Conservation (phyloP, 371 early-diverging fungal species). For the Mucor piriformis region DNA sequence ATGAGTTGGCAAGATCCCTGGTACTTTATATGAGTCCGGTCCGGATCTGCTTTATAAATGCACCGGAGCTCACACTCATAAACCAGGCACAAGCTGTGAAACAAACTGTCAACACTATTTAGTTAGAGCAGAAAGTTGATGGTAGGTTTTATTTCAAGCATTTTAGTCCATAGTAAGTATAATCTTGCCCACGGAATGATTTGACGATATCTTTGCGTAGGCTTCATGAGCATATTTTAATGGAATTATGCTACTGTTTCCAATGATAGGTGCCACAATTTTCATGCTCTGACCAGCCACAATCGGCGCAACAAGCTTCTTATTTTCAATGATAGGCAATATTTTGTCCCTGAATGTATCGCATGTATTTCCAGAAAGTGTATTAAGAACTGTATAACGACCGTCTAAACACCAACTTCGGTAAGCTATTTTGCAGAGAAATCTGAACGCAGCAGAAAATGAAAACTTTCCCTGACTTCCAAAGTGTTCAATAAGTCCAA, state of each 20-base stretch:
- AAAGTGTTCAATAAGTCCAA: conserved; percentile 26
- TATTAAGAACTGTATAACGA: background rate
- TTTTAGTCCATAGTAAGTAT: conserved; percentile 12
- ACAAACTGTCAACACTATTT: no score
- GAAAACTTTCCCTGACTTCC: background rate
- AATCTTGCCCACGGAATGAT: conserved; percentile 53
- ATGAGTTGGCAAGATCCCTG: conserved; percentile 1
- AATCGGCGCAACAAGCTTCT: background rate
- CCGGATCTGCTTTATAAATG: background rate
- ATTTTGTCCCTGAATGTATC: background rate
- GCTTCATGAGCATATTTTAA: conserved; percentile 47
- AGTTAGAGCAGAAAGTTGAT: no score
- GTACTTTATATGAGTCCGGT: background rate
- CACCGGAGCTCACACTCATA: background rate
- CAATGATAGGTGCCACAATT: background rate
- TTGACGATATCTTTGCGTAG: conserved; percentile 35
- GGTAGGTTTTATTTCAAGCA: no score
- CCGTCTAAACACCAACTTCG: background rate
- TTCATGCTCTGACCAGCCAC: no score
- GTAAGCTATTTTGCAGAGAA: background rate
- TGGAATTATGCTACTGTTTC: conserved; percentile 4
- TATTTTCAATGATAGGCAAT: conserved; percentile 1
- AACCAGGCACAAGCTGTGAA: no score
- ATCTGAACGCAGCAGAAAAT: background rate
- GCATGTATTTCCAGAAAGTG: background rate